Evolutionary conservation across 1,139 yeast species (phyloP).

Genomic region (Geotrichum candidum): DNA sequence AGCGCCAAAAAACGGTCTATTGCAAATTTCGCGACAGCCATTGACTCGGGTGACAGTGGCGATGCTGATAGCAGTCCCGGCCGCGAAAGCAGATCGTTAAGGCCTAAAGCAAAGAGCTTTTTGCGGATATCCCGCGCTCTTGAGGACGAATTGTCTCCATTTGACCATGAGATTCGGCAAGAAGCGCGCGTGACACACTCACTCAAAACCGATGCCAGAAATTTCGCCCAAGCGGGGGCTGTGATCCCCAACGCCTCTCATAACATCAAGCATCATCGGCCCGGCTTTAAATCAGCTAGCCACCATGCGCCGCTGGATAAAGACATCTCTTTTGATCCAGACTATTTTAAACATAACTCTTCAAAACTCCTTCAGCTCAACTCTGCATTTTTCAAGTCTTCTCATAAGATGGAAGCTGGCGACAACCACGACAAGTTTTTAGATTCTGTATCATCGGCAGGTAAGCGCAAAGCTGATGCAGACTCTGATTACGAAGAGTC

Average conservation of each 20-base stretch:
- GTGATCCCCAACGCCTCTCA: not conserved
- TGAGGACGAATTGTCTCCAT: constrained; percentile 32
- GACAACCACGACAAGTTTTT: not conserved
- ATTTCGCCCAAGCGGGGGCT: not conserved
- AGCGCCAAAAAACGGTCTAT: not conserved
- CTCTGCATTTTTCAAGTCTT: not conserved
- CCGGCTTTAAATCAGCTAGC: not conserved
- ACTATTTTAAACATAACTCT: not conserved
- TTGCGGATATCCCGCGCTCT: constrained; percentile 33
- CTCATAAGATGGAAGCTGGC: not conserved
- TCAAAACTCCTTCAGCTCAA: not conserved
- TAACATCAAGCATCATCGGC: not conserved
- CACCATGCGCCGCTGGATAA: not conserved
- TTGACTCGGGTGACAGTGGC: not conserved
- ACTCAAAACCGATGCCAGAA: constrained; percentile 25
- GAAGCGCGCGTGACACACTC: constrained; percentile 34
- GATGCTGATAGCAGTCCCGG: not conserved
- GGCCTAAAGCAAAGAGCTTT: constrained; percentile 32
- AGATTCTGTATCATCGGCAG: not conserved
- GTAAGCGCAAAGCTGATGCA: not conserved
- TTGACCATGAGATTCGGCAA: constrained; percentile 32
- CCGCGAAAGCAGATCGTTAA: constrained; percentile 19
- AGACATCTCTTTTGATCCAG: not conserved
- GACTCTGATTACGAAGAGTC: not conserved
- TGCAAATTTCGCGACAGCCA: not conserved